phyloP scores from a whole-genome alignment of 495 filamentous ascomycete genomes.

The Tuber calosporum region DNA sequence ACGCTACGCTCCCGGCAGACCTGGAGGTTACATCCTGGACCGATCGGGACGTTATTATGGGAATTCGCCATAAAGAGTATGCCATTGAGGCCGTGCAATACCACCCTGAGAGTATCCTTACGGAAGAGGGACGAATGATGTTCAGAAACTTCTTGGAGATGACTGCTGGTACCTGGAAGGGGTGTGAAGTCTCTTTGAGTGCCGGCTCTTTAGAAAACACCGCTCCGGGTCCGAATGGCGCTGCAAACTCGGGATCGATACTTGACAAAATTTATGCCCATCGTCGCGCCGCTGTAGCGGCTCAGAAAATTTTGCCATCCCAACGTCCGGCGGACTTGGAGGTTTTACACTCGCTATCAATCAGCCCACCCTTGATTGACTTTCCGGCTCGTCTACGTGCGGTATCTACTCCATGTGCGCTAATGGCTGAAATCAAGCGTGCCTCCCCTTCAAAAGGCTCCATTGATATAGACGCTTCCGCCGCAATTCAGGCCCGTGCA shows the following conservation, averaged over 20 bases:
- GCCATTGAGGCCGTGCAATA: slow-evolving; percentile 93
- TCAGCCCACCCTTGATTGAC: slow-evolving; percentile 76
- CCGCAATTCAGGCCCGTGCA: slow-evolving; percentile 78
- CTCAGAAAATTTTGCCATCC: slow-evolving; percentile 80
- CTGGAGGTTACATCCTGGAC: slow-evolving; percentile 91
- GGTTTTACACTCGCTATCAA: slow-evolving; percentile 71
- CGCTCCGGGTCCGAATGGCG: slow-evolving; percentile 27
- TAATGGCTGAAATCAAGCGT: slow-evolving; percentile 96
- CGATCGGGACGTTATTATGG: slow-evolving; percentile 86
- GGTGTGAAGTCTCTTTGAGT: slow-evolving; percentile 56
- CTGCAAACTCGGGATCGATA: slow-evolving; percentile 48
- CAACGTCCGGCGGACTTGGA: slow-evolving; percentile 78
- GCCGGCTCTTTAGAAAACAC: slow-evolving; percentile 31
- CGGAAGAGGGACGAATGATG: slow-evolving; percentile 79
- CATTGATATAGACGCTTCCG: slow-evolving; percentile 78
- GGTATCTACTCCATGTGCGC: slow-evolving; percentile 51
- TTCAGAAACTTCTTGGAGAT: slow-evolving; percentile 84
- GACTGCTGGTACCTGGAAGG: slow-evolving; percentile 82
- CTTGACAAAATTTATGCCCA: slow-evolving; percentile 86
- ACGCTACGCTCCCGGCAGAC: slow-evolving; percentile 74
- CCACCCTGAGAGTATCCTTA: slow-evolving; percentile 94
- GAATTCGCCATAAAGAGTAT: slow-evolving; percentile 83
- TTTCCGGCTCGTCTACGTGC: slow-evolving; percentile 71
- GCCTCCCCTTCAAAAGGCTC: slow-evolving; percentile 94
- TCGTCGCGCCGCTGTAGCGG: slow-evolving; percentile 65